These are phyloP conservation scores for Suhomyces terraborum DNA, from an alignment of 1,139 yeast species.

Conservation along the genomic window DNA sequence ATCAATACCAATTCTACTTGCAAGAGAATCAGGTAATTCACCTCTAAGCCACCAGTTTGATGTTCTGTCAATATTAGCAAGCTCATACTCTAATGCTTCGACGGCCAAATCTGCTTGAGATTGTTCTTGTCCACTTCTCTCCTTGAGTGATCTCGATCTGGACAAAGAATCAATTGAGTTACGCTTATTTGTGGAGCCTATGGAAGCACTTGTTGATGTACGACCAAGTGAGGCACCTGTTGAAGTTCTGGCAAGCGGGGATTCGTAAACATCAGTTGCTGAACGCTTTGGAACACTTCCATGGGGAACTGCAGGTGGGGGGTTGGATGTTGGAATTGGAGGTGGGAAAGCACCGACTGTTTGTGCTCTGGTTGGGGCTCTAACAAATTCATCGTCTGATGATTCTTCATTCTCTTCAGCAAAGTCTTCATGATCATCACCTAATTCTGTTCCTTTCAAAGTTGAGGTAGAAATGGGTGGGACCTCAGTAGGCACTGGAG, in stretches of 20 bases:
- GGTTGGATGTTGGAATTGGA: conserved; percentile 16
- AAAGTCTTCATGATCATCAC: not conserved
- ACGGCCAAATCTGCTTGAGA: conserved; percentile 35
- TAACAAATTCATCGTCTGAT: conserved; percentile 6
- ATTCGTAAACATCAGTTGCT: conserved; percentile 24
- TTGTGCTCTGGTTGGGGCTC: conserved; percentile 9
- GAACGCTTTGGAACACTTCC: conserved; percentile 20
- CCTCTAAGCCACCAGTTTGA: conserved; percentile 67
- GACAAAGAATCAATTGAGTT: conserved; percentile 20
- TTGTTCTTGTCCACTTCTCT: conserved; percentile 22
- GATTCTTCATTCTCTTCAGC: conserved; percentile 10
- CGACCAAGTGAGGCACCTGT: conserved; percentile 18
- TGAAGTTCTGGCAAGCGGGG: conserved; percentile 7
- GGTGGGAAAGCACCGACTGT: conserved; percentile 12
- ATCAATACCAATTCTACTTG: conserved; percentile 47
- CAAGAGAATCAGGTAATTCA: conserved; percentile 60
- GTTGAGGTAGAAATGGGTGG: conserved; percentile 14
- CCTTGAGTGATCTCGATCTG: conserved; percentile 24
- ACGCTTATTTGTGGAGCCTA: conserved; percentile 22
- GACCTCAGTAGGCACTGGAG: conserved; percentile 16
- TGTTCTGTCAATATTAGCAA: conserved; percentile 34
- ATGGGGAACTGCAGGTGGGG: conserved; percentile 20
- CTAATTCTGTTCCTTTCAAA: conserved; percentile 8
- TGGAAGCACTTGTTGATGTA: conserved; percentile 29
- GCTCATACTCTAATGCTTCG: conserved; percentile 33